Evolutionary conservation across 257 asterid genomes (phyloP).

Genomic region (Galeopsis tetrahit): DNA sequence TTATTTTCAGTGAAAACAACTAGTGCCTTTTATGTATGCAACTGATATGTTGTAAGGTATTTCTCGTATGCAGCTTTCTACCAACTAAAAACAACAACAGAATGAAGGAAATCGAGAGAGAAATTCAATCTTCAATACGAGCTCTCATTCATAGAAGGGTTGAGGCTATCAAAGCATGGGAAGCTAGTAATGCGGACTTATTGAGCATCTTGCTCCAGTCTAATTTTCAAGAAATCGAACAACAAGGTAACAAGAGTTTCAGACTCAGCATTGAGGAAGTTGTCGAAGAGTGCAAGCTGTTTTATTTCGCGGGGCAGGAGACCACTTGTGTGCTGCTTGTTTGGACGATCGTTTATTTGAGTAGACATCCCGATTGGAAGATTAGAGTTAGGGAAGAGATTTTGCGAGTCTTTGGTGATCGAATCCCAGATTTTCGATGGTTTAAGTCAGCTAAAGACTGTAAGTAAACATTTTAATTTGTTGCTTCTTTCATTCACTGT

Average conservation of each 20-base stretch:
- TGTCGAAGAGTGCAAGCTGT: slow-evolving; percentile 54
- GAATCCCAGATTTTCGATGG: slow-evolving; percentile 41
- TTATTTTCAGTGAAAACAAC: too few species aligned
- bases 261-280: slow-evolving; percentile 43
- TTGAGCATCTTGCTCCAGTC: slow-evolving; percentile 41
- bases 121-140: slow-evolving; percentile 31
- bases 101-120: slow-evolving; percentile 41
- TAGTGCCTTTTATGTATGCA: too few species aligned
- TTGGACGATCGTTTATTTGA: slow-evolving; percentile 49
- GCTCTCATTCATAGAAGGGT: slow-evolving; percentile 36
- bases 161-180: slow-evolving; percentile 38
- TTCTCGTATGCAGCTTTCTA: slow-evolving; percentile 35
- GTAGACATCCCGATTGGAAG: slow-evolving; percentile 49
- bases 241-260: slow-evolving; percentile 29
- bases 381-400: slow-evolving; percentile 52
- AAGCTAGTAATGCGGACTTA: slow-evolving; percentile 31
- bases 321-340: slow-evolving; percentile 43
- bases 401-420: slow-evolving; percentile 32
- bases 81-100: slow-evolving; percentile 48
- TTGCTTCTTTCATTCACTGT: too few species aligned
- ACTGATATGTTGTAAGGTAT: too few species aligned
- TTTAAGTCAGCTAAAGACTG: slow-evolving; percentile 42
- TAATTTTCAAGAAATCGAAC: slow-evolving; percentile 36
- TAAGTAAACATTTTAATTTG: slow-evolving; percentile 27
- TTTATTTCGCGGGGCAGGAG: slow-evolving; percentile 57